Evolutionary conservation across 495 filamentous ascomycete species (phyloP).

Genomic region (Penicillium lagena): DNA sequence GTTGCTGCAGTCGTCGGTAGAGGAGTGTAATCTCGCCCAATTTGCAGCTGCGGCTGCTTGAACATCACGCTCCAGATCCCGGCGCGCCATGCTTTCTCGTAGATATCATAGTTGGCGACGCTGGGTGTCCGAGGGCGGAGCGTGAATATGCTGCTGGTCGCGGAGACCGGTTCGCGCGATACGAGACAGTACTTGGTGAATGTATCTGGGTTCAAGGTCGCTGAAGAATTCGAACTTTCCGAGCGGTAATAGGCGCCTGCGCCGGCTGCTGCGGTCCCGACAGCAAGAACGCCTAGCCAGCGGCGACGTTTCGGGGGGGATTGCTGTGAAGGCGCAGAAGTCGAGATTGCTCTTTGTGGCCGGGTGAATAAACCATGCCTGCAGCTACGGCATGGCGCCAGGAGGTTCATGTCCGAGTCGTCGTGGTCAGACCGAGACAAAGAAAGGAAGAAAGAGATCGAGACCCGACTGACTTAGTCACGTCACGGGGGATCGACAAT

Average conservation of each 20-base stretch:
- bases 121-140: constrained; percentile 43
- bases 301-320: constrained; percentile 19
- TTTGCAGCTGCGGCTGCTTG: constrained; percentile 88
- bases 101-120: constrained; percentile 33
- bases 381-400: constrained; percentile 10
- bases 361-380: constrained; percentile 5
- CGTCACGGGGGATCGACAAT: constrained; percentile 11
- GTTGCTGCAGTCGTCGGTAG: constrained; percentile 48
- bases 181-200: constrained; percentile 66
- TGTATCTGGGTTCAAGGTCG: constrained; percentile 42
- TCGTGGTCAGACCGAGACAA: not conserved
- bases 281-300: constrained; percentile 26
- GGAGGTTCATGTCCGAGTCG: constrained; percentile 20
- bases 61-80: constrained; percentile 84
- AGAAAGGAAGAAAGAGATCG: not conserved
- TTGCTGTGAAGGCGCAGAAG: constrained; percentile 14
- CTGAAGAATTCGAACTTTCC: constrained; percentile 11
- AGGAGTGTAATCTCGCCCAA: constrained; percentile 83
- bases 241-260: constrained; percentile 33
- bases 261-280: constrained; percentile 30
- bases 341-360: constrained; percentile 15
- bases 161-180: constrained; percentile 60
- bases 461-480: too few species aligned
- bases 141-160: constrained; percentile 69
- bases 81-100: constrained; percentile 46